These are phyloP conservation scores for Candida sakaeoensis DNA, from an alignment of 805 yeast species.

Conservation along the genomic window DNA sequence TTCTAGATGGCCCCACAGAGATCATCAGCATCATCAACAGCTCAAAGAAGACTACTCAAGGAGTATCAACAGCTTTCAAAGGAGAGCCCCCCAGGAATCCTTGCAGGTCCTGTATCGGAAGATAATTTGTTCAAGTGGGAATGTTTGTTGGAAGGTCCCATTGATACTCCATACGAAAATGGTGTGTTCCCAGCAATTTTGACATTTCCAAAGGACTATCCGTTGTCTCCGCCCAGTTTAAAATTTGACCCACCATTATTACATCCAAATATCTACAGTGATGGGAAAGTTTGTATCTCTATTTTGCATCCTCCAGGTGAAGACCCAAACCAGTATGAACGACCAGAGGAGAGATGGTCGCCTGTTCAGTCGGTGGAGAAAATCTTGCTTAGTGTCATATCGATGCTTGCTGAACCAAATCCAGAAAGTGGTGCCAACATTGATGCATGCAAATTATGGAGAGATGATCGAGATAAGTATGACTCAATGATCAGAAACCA, in stretches of 20 bases:
- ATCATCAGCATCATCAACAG: constrained; percentile 44
- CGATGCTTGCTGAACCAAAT: constrained; percentile 97
- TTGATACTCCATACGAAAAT: constrained; percentile 79
- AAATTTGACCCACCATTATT: constrained; percentile 75
- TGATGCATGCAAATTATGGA: constrained; percentile 81
- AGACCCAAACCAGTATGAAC: constrained; percentile 92
- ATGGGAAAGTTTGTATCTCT: constrained; percentile 94
- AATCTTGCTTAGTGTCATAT: constrained; percentile 85
- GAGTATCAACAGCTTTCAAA: constrained; percentile 82
- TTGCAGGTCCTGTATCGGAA: constrained; percentile 85
- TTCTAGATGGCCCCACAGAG: constrained; percentile 12
- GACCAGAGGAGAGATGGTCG: constrained; percentile 96
- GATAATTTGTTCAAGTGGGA: constrained; percentile 78
- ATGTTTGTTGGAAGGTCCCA: constrained; percentile 79
- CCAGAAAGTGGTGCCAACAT: constrained; percentile 93
- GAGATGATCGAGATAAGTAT: constrained; percentile 73
- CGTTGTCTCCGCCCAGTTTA: constrained; percentile 76
- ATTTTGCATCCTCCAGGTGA: constrained; percentile 96
- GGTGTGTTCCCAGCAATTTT: constrained; percentile 81
- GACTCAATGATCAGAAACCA: constrained; percentile 61
- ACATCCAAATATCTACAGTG: constrained; percentile 92
- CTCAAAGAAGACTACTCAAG: constrained; percentile 80
- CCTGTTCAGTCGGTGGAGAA: constrained; percentile 98
- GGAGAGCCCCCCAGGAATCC: constrained; percentile 92
- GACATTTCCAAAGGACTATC: constrained; percentile 75